Conservation (phyloP, 352 stramenopile genomes). For the Phytophthora multivora region DNA sequence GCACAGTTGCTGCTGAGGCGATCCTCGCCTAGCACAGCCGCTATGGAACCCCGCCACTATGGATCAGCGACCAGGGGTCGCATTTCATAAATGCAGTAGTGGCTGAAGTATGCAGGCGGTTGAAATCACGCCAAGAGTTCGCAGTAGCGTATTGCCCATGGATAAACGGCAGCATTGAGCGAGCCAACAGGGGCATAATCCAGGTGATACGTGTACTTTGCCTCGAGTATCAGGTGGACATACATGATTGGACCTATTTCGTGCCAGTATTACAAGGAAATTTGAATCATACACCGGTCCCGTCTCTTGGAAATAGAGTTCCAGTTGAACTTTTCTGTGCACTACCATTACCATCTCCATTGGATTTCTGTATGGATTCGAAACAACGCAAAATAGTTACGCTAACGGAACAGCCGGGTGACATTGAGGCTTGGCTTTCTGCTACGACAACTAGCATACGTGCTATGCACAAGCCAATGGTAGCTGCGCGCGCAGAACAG, state of each 20-base stretch:
- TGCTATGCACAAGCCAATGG: conserved; percentile 24
- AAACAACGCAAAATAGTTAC: conserved; percentile 2
- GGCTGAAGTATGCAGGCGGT: conserved; percentile 8
- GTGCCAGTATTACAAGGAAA: conserved; percentile 29
- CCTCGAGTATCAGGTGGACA: conserved; percentile 24
- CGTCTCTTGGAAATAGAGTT: conserved; percentile 11
- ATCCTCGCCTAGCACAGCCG: conserved; percentile 28
- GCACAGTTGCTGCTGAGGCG: conserved; percentile 15
- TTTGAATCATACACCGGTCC: conserved; percentile 38
- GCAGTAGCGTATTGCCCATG: conserved; percentile 26
- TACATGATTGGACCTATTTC: conserved; percentile 18
- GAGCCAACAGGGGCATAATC: conserved; percentile 33
- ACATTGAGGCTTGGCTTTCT: background rate
- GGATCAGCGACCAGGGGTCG: conserved; percentile 26
- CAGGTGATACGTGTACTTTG: conserved; percentile 27
- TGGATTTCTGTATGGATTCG: conserved; percentile 5
- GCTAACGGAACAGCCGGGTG: conserved; percentile 6
- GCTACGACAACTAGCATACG: background rate
- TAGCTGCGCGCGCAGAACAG: conserved; percentile 1
- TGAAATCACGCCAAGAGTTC: conserved; percentile 29
- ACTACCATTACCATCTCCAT: background rate
- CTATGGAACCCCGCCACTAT: conserved; percentile 23
- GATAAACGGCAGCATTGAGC: conserved; percentile 41
- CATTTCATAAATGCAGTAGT: conserved; percentile 43
- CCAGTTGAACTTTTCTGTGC: conserved; percentile 32